A percentile compares a stretch with the other conserved stretches of the same genome.
phyloP scores from a whole-genome alignment of 345 rosid species.

The Salix caprea region DNA sequence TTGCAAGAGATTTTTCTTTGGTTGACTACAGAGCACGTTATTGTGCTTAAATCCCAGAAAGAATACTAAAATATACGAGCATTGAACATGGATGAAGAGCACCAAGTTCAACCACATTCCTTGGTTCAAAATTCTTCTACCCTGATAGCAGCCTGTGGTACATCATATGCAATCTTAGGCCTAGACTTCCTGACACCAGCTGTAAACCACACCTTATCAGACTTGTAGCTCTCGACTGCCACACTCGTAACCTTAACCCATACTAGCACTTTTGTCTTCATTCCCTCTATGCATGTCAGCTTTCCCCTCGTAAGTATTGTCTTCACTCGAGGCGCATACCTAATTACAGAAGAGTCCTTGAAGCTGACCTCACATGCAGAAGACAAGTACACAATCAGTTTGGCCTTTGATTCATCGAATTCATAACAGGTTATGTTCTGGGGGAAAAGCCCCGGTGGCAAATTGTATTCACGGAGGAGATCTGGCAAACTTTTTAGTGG shows the following conservation, averaged over 20 bases:
- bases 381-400: slow-evolving; percentile 70
- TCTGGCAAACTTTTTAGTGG: slow-evolving; percentile 74
- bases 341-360: slow-evolving; percentile 75
- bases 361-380: slow-evolving; percentile 75
- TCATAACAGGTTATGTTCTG: slow-evolving; percentile 80
- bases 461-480: slow-evolving; percentile 79
- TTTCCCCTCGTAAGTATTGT: slow-evolving; percentile 70
- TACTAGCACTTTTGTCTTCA: slow-evolving; percentile 91
- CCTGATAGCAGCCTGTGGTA: slow-evolving; percentile 54
- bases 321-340: slow-evolving; percentile 82
- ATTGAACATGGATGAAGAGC: neutral
- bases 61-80: neutral
- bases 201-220: slow-evolving; percentile 93
- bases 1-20: neutral
- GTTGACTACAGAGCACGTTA: neutral
- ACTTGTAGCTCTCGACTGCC: slow-evolving; percentile 63
- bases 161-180: slow-evolving; percentile 57
- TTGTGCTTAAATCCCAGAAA: neutral
- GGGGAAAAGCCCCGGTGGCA: slow-evolving; percentile 92
- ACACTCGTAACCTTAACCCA: slow-evolving; percentile 86
- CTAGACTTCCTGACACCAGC: slow-evolving; percentile 92
- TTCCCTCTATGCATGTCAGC: slow-evolving; percentile 77
- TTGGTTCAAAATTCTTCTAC: slow-evolving; percentile 63
- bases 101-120: neutral
- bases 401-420: slow-evolving; percentile 78